A percentile compares a stretch with the other conserved stretches of the same genome.
Evolutionary conservation across 2,329 filamentous ascomycete species (phyloP).

Genomic region (Pyrenochaeta sp.): DNA sequence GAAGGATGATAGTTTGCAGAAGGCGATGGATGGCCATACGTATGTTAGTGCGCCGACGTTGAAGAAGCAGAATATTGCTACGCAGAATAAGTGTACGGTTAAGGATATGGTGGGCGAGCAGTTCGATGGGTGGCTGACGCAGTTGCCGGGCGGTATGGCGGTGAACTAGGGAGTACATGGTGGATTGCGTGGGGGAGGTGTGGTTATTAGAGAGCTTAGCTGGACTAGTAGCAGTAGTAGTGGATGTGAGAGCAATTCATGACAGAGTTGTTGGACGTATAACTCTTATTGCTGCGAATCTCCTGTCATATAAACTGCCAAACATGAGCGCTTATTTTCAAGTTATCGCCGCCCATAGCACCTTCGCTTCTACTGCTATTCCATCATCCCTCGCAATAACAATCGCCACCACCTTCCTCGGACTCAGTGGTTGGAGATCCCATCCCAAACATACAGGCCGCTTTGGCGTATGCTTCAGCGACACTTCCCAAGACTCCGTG

Average conservation of each 20-base stretch:
- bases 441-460: constrained; percentile 27
- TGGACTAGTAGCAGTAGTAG: too few relatives aligned
- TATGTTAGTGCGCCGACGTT: constrained; percentile 41
- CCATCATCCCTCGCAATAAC: constrained; percentile 21
- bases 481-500: constrained; percentile 14
- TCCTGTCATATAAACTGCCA: background rate
- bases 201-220: too few relatives aligned
- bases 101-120: constrained; percentile 43
- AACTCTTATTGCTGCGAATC: too few relatives aligned
- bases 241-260: too few relatives aligned
- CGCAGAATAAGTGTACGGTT: constrained; percentile 45
- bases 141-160: constrained; percentile 14
- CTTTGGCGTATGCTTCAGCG: constrained; percentile 11
- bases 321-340: background rate
- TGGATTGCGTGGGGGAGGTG: too few relatives aligned
- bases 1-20: constrained; percentile 41
- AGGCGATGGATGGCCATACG: constrained; percentile 39
- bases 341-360: constrained; percentile 15
- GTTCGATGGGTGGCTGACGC: constrained; percentile 41
- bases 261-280: too few relatives aligned
- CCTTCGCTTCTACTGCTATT: constrained; percentile 6
- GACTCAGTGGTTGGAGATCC: constrained; percentile 32
- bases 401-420: constrained; percentile 29
- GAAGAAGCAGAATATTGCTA: constrained; percentile 45
- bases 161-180: background rate